Conservation (phyloP, 108 stramenopile species). For the Skeletonema potamos region DNA sequence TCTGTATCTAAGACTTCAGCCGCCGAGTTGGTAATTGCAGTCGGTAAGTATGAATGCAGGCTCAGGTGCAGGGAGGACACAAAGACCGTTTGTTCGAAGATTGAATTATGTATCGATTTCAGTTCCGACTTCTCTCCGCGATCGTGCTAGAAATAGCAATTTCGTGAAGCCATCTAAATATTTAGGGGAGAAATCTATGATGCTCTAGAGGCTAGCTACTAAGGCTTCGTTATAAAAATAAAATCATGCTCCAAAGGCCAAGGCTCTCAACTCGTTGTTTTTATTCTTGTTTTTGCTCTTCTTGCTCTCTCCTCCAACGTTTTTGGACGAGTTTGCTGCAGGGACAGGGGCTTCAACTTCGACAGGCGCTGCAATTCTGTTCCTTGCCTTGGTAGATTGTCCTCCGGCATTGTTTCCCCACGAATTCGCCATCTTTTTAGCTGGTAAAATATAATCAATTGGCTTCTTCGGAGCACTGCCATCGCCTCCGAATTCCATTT, state of each 20-base stretch:
- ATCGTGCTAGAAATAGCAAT: no score
- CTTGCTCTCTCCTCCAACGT: not conserved
- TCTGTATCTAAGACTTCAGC: no score
- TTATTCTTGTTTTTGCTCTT: conserved; percentile 21
- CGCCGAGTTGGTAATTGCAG: no score
- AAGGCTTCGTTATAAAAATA: no score
- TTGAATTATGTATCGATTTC: no score
- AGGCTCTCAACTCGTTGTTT: conserved; percentile 21
- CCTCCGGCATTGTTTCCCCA: conserved; percentile 10
- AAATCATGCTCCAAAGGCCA: conserved; percentile 20
- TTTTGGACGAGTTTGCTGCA: not conserved
- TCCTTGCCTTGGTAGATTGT: not conserved
- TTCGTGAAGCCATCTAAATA: no score
- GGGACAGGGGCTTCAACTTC: not conserved
- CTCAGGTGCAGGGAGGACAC: no score
- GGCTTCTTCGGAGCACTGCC: conserved; percentile 4
- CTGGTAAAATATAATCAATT: conserved; percentile 8
- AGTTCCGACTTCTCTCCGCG: no score
- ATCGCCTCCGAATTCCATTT: conserved; percentile 19
- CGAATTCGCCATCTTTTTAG: conserved; percentile 18
- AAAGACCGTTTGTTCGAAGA: no score
- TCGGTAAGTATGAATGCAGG: no score
- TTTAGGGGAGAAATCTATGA: no score
- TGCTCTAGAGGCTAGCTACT: no score
- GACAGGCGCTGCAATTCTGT: not conserved